Percentiles rank a stretch among this genome's conserved stretches.
These are phyloP conservation scores for Neofusicoccum parvum DNA, from an alignment of 2,329 filamentous ascomycete genomes.

Conservation along the genomic window DNA sequence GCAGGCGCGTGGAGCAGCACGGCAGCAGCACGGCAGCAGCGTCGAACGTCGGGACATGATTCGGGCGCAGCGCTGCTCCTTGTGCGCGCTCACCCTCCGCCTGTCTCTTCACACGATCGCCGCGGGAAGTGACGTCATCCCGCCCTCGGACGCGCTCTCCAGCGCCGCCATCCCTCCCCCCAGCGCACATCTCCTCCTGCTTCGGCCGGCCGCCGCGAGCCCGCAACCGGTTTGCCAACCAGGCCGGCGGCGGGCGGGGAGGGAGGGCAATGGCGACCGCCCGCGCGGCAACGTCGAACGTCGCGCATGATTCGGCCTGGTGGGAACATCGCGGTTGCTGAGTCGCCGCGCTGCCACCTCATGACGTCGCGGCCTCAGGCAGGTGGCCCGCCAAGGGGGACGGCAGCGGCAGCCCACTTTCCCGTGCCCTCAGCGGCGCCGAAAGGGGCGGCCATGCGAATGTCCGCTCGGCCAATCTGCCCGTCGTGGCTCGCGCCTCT, in stretches of 20 bases:
- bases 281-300: not conserved
- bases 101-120: not conserved
- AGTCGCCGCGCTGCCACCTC: slow-evolving; percentile 1
- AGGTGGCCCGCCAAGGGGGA: not conserved
- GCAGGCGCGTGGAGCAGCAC: no score
- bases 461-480: no score
- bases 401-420: not conserved
- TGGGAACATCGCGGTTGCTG: slow-evolving; percentile 9
- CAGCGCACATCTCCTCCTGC: not conserved
- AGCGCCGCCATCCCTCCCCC: not conserved
- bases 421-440: not conserved
- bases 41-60: not conserved
- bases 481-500: not conserved
- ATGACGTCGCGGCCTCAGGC: slow-evolving; percentile 16
- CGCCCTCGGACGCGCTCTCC: not conserved
- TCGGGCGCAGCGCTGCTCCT: not conserved
- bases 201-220: not conserved
- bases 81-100: not conserved
- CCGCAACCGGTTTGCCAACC: no score
- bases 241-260: not conserved
- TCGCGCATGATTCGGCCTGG: slow-evolving; percentile 8
- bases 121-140: slow-evolving; percentile 11
- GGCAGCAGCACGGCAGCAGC: not conserved
- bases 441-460: not conserved
- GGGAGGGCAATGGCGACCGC: not conserved